Base-by-base conservation (phyloP, 371 early-diverging fungal species). In the Haplosporangium sp. region DNA sequence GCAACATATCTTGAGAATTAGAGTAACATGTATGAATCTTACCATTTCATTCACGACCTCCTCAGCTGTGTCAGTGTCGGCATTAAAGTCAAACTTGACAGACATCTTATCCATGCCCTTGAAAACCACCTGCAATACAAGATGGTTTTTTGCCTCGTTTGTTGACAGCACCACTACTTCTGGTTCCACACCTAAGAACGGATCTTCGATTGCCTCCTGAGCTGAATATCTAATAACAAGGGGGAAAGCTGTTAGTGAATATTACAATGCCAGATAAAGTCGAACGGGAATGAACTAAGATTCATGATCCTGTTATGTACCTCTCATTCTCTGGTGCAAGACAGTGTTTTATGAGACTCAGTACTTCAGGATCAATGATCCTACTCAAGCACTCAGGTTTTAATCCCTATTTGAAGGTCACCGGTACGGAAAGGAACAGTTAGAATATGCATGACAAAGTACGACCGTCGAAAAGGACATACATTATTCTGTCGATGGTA, bases 21-120 rank as follows among this genome's bases (percentile, higher is more conserved):
- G 29, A 29, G 29, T 4, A 29, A 2, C 29, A 29, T 29, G 29
- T 29, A 29, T 29, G 4, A 29, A 29, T 45, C 20, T 41, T 62
- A 69, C 92, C 95, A 97, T 96, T 80, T 97, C 97, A 54, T 88
- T 90, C 10, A 95, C 94, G 6, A 97, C 95, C 70, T 92, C 92
- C 55, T 95, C 96, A 1, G 96, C 94, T 9, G 96, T 96, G 70
- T 97, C 97, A 9, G 89, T 90, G 36, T 93, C 92, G 14, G 89
- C 88, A 80, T 95, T 92, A 80, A 94, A 96, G 62, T 93, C 92
- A 86, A 97, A 97, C 70, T 94, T 95, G 16, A 96, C 93, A 9
- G 95, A 91, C 12, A 91, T 83, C 62, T 88, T 87, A 68, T 94
- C 95, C 81, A 88, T 90, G 41, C 93, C 94, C 62, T 90, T 91